phyloP scores from a whole-genome alignment of 2,329 filamentous ascomycete genomes.

The Rhinocladiella similis region DNA sequence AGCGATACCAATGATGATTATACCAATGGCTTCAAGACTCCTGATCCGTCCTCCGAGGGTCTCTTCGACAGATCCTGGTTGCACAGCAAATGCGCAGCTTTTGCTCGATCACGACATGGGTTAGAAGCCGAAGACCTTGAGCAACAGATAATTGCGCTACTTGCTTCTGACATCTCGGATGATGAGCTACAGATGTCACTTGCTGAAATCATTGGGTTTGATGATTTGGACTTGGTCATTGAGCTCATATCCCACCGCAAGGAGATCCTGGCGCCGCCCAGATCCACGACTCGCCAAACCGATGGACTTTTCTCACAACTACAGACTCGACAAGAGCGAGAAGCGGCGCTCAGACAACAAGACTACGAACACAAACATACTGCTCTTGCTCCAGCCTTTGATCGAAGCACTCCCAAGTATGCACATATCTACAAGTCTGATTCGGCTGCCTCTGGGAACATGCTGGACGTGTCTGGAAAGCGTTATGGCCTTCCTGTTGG shows the following conservation, averaged over 20 bases:
- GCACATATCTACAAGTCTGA: slow-evolving; percentile 81
- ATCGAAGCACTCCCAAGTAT: slow-evolving; percentile 72
- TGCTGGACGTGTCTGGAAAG: slow-evolving; percentile 73
- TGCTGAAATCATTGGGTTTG: slow-evolving; percentile 87
- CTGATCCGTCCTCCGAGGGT: slow-evolving; percentile 31
- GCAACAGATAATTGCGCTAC: slow-evolving; percentile 72
- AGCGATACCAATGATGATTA: slow-evolving; percentile 70
- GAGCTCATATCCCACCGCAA: slow-evolving; percentile 79
- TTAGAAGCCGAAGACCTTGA: slow-evolving; percentile 70
- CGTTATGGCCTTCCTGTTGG: slow-evolving; percentile 81
- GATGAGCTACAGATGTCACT: slow-evolving; percentile 90
- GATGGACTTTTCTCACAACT: slow-evolving; percentile 58
- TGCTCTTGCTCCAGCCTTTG: slow-evolving; percentile 67
- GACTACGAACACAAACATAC: slow-evolving; percentile 84
- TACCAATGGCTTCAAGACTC: slow-evolving; percentile 42
- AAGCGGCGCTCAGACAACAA: slow-evolving; percentile 71
- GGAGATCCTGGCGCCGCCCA: slow-evolving; percentile 58
- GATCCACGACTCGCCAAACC: slow-evolving; percentile 35
- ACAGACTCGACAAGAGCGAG: slow-evolving; percentile 73
- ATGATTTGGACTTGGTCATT: slow-evolving; percentile 89
- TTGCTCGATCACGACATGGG: slow-evolving; percentile 65
- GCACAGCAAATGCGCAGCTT: slow-evolving; percentile 62
- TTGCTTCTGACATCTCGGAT: slow-evolving; percentile 70
- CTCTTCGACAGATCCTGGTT: slow-evolving; percentile 70
- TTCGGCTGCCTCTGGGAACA: slow-evolving; percentile 79